Base-by-base conservation (phyloP, 2,329 filamentous ascomycete species). In the Penicillium sp. region DNA sequence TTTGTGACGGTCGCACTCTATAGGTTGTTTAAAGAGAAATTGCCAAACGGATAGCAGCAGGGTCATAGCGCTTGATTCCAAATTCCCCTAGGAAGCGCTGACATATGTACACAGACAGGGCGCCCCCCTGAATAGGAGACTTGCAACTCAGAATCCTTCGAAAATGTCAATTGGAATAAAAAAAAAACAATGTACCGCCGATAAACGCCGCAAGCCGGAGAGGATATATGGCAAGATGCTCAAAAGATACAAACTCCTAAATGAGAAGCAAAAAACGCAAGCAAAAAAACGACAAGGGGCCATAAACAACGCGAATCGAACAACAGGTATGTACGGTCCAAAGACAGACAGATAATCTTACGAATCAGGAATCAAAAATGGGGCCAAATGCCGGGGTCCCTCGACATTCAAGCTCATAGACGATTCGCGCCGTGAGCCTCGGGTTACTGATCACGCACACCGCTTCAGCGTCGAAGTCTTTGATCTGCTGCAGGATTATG, bases 401-500 rank as follows among this genome's bases (percentile, higher is more conserved):
- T 48, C 82, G 74, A 33, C 73, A 75, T 68, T 88, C 83, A 44
- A 89, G 69, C 8, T 77, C 82, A 62, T 82, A 85, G 0, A 88
- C 84, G 1, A 88, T 75, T 69, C 79, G 80, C 60, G 76, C 76
- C 17, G 84, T 88, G 31, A 87, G 76, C 49, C 69, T 76, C 50
- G 82, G 79, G 63, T 88, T 89, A 48, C 81, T 82, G 59, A 89
- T 83, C 52, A 88, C 77, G 61, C 87, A 82, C 33, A 88, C 83
- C 2, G 84, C 85, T 72, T 88, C 84, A 2, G 77, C 76, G 0
- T 68, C 56, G 24, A 71, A 71, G 29, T 76, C 66, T 43, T 59
- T 60, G 43, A 70, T 71, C 45, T 83, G 69, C 8, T 72, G 67
- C 58, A 78, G 82, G 34, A 76, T 74, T 40, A 80, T 70, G 12